Conservation (phyloP, 2,329 filamentous ascomycete genomes). For the Botrytis deweyae region DNA sequence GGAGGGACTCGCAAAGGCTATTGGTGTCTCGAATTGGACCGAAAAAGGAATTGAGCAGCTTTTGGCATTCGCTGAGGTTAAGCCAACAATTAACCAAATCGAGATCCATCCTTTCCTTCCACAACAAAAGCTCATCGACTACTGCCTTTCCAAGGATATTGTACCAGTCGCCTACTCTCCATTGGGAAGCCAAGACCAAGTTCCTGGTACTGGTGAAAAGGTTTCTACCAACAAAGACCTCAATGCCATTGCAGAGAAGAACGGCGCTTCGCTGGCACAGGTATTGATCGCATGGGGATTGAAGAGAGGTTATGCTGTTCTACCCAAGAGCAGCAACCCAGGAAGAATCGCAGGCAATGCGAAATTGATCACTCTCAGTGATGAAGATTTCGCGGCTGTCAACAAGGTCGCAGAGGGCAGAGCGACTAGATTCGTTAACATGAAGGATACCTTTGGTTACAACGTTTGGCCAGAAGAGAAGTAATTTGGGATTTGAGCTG, state of each 20-base stretch:
- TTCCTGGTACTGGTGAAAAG: slow-evolving; percentile 66
- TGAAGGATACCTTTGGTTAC: slow-evolving; percentile 78
- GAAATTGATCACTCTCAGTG: slow-evolving; percentile 63
- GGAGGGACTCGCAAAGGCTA: slow-evolving; percentile 57
- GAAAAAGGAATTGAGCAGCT: slow-evolving; percentile 54
- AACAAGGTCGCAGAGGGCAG: slow-evolving; percentile 62
- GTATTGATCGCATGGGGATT: slow-evolving; percentile 73
- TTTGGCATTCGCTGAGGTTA: slow-evolving; percentile 48
- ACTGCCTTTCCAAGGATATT: slow-evolving; percentile 67
- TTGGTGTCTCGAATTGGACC: slow-evolving; percentile 62
- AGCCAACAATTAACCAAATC: slow-evolving; percentile 53
- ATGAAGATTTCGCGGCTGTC: slow-evolving; percentile 58
- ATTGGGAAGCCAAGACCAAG: slow-evolving; percentile 63
- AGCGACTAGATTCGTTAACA: slow-evolving; percentile 73
- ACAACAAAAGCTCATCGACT: slow-evolving; percentile 69
- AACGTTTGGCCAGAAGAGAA: slow-evolving; percentile 65
- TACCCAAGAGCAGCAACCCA: slow-evolving; percentile 71
- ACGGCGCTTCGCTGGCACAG: slow-evolving; percentile 58
- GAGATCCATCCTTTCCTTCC: slow-evolving; percentile 74
- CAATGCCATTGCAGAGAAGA: slow-evolving; percentile 63
- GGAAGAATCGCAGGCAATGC: slow-evolving; percentile 68
- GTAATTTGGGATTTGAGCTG: slow-evolving; percentile 16
- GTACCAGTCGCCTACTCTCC: slow-evolving; percentile 71
- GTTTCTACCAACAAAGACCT: slow-evolving; percentile 60
- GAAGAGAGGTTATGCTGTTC: slow-evolving; percentile 65